Evolutionary conservation across 2,329 filamentous ascomycete genomes (phyloP).

Genomic region (Trichoderma asperellum): DNA sequence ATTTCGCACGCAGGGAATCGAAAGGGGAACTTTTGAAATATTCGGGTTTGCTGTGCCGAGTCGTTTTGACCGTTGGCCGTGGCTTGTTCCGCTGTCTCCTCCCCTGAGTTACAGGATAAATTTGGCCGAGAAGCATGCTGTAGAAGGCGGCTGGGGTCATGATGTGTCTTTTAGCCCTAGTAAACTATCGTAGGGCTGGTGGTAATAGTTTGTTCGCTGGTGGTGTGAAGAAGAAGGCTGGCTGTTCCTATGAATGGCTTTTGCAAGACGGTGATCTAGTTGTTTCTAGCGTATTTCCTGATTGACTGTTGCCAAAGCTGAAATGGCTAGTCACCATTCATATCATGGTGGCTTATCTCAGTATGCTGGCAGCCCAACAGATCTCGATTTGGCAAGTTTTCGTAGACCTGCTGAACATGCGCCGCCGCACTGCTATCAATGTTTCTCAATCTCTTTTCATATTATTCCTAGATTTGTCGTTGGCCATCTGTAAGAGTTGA

Average conservation of each 20-base stretch:
- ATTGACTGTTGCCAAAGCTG: no score
- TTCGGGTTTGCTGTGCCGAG: not conserved
- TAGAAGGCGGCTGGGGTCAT: not conserved
- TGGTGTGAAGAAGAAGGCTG: not conserved
- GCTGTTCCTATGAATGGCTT: no score
- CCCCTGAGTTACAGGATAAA: not conserved
- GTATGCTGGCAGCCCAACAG: no score
- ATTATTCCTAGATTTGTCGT: no score
- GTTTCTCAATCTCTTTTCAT: no score
- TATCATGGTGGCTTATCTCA: no score
- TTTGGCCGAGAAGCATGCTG: not conserved
- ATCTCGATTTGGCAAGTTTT: no score
- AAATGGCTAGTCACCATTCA: no score
- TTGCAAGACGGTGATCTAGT: not conserved
- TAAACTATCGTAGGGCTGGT: not conserved
- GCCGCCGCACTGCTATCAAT: no score
- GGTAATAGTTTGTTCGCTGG: not conserved
- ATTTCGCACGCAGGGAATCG: not conserved
- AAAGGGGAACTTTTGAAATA: not conserved
- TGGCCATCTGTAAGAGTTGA: no score
- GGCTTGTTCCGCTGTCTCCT: not conserved
- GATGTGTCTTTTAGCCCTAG: not conserved
- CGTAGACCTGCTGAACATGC: no score
- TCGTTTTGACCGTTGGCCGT: not conserved
- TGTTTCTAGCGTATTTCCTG: not conserved